Conservation (phyloP, 202 grass and related monocot genomes). For the Zizania palustris region DNA sequence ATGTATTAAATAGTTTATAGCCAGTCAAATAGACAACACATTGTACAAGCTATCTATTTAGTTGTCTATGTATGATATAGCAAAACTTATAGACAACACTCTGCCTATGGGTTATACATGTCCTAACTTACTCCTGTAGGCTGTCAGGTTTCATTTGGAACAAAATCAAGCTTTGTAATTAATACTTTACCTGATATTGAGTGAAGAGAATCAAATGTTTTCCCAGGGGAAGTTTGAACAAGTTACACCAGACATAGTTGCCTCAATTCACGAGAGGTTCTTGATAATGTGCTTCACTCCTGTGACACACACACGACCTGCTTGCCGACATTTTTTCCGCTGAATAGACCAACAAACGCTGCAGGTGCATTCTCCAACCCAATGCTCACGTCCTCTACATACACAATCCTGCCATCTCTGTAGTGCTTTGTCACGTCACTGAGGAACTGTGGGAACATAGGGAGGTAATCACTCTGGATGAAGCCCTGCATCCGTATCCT, state of each 20-base stretch:
- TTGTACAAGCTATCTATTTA: too few species aligned
- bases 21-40: too few species aligned
- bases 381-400: conserved; percentile 68
- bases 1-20: too few species aligned
- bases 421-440: conserved; percentile 51
- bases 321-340: conserved; percentile 85
- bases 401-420: conserved; percentile 62
- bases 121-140: too few species aligned
- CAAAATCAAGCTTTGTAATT: too few species aligned
- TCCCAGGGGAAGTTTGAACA: neutral
- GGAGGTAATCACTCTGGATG: conserved; percentile 71
- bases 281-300: conserved; percentile 35
- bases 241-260: neutral
- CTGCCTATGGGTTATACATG: too few species aligned
- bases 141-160: too few species aligned
- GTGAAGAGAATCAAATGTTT: neutral
- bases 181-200: neutral
- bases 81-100: too few species aligned
- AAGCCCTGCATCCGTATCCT: conserved; percentile 74
- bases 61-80: too few species aligned
- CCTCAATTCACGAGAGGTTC: neutral
- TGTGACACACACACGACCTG: conserved; percentile 59
- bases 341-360: conserved; percentile 79
- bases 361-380: conserved; percentile 67
- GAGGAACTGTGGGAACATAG: conserved; percentile 59